Percentiles rank a stretch among this genome's conserved stretches.
Evolutionary conservation across 495 filamentous ascomycete species (phyloP).

Genomic region (Melanomma pulvis-pyrius): DNA sequence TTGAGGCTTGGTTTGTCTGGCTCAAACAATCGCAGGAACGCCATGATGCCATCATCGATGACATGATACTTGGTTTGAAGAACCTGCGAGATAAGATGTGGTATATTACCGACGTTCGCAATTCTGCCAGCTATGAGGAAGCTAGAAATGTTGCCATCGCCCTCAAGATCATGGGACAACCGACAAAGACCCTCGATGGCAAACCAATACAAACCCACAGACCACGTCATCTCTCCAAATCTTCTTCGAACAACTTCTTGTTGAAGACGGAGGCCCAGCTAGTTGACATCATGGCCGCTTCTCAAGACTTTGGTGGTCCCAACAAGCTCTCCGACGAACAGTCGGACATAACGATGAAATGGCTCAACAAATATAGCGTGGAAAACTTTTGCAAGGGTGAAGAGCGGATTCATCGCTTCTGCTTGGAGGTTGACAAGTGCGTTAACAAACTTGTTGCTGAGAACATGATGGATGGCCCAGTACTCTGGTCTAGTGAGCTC

Average conservation of each 20-base stretch:
- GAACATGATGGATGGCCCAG: constrained; percentile 81
- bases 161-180: constrained; percentile 82
- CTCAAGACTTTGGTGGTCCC: constrained; percentile 80
- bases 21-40: constrained; percentile 72
- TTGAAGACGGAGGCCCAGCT: constrained; percentile 84
- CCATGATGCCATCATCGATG: constrained; percentile 65
- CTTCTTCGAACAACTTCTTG: constrained; percentile 68
- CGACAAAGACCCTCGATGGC: constrained; percentile 54
- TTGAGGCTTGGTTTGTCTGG: constrained; percentile 77
- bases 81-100: constrained; percentile 93
- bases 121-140: constrained; percentile 87
- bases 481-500: constrained; percentile 89
- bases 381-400: constrained; percentile 97
- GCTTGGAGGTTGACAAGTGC: constrained; percentile 84
- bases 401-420: constrained; percentile 93
- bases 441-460: constrained; percentile 86
- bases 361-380: constrained; percentile 77
- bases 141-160: constrained; percentile 84
- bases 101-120: constrained; percentile 95
- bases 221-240: constrained; percentile 52
- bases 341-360: constrained; percentile 79
- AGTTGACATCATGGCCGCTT: constrained; percentile 82
- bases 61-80: constrained; percentile 67
- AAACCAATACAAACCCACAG: constrained; percentile 52
- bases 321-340: constrained; percentile 98